These are phyloP conservation scores for Strobilomyces dryophilus DNA, from an alignment of 768 basidiomycete species.

Conservation along the genomic window DNA sequence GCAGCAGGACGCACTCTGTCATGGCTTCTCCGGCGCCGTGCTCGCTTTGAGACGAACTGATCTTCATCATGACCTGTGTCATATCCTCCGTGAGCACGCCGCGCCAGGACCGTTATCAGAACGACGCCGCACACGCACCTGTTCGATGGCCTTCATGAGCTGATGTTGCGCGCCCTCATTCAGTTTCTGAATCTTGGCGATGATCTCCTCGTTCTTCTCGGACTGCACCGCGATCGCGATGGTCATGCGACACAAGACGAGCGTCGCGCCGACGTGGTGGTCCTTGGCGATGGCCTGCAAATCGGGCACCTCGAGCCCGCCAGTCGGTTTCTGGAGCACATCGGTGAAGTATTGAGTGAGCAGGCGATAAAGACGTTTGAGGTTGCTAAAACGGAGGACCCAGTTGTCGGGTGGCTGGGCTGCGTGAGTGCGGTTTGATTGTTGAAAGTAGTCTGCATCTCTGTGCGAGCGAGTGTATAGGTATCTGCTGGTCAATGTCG, in stretches of 20 bases:
- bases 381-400: constrained; percentile 78
- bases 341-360: constrained; percentile 88
- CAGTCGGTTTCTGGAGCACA: constrained; percentile 75
- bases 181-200: constrained; percentile 82
- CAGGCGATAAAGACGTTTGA: constrained; percentile 83
- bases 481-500: background rate
- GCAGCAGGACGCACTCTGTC: constrained; percentile 63
- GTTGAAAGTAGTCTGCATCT: constrained; percentile 76
- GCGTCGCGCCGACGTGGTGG: constrained; percentile 55
- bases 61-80: constrained; percentile 71
- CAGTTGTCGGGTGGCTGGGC: constrained; percentile 78
- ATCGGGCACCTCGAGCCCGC: constrained; percentile 80
- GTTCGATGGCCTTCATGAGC: constrained; percentile 92
- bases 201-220: constrained; percentile 82
- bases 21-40: constrained; percentile 54
- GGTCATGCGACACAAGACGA: constrained; percentile 74
- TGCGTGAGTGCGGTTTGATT: constrained; percentile 50
- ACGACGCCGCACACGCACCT: constrained; percentile 44
- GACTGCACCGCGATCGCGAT: constrained; percentile 89
- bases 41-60: constrained; percentile 47
- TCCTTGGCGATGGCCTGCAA: constrained; percentile 84
- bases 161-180: constrained; percentile 82
- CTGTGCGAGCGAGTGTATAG: constrained; percentile 36
- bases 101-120: background rate
- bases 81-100: background rate